Conservation (phyloP, 345 rosid genomes). For the Acer campestre region DNA sequence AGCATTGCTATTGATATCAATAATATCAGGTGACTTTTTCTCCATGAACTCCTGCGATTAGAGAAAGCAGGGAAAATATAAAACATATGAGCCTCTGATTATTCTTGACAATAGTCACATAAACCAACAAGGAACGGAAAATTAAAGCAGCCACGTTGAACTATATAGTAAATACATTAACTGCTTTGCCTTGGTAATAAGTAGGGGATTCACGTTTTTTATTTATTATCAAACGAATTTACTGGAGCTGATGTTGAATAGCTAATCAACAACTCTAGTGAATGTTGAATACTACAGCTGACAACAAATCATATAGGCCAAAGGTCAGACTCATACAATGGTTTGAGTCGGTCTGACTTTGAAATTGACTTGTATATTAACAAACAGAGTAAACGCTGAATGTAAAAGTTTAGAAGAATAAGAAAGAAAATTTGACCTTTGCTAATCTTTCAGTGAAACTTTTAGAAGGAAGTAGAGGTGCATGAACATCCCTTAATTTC, state of each 20-base stretch:
- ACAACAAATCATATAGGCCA: background rate
- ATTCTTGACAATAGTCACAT: background rate
- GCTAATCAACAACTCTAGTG: background rate
- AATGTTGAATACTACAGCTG: background rate
- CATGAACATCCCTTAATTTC: background rate
- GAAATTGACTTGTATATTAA: background rate
- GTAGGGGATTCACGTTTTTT: background rate
- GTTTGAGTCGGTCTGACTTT: background rate
- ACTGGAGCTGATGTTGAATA: background rate
- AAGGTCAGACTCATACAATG: background rate
- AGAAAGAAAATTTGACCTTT: background rate
- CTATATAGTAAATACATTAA: background rate
- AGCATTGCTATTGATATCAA: background rate
- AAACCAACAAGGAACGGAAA: background rate
- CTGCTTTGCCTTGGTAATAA: too few species aligned
- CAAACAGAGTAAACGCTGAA: background rate
- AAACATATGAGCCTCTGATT: background rate
- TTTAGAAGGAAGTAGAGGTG: background rate
- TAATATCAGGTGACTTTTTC: background rate
- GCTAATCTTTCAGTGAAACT: slow-evolving; percentile 1
- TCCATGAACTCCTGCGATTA: background rate
- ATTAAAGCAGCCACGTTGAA: background rate
- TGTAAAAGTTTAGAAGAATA: background rate
- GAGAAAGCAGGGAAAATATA: background rate
- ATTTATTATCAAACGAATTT: background rate